These are phyloP conservation scores for Kluyveromyces nonfermentans DNA, from an alignment of 805 yeast species.

Conservation along the genomic window DNA sequence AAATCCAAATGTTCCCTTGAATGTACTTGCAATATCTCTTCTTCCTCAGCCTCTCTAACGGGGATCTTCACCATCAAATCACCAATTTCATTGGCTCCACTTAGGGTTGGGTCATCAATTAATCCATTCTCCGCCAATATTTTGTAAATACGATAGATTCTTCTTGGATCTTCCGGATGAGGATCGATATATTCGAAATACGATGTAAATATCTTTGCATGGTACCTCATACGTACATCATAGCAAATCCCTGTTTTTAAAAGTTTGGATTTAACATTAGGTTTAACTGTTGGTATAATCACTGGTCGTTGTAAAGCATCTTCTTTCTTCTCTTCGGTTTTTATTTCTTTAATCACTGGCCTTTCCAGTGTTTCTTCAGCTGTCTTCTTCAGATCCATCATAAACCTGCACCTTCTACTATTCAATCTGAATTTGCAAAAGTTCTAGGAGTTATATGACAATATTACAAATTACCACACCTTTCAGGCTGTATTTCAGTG, in stretches of 20 bases:
- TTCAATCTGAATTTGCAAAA: neutral
- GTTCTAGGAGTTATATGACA: too few species aligned
- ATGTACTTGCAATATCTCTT: constrained; percentile 83
- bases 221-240: constrained; percentile 96
- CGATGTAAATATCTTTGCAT: constrained; percentile 86
- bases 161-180: constrained; percentile 97
- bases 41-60: constrained; percentile 77
- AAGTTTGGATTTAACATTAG: constrained; percentile 62
- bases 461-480: too few species aligned
- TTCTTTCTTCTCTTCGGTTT: constrained; percentile 6
- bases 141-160: constrained; percentile 89
- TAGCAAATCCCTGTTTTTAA: constrained; percentile 90
- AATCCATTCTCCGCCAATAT: constrained; percentile 90
- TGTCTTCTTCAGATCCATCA: constrained; percentile 1
- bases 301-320: constrained; percentile 26
- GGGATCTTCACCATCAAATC: constrained; percentile 83
- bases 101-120: constrained; percentile 65
- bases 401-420: neutral
- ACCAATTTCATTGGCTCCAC: constrained; percentile 66
- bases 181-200: constrained; percentile 94
- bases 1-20: constrained; percentile 68
- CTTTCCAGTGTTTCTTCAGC: constrained; percentile 1
- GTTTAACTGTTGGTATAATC: constrained; percentile 50
- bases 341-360: neutral
- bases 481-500: too few species aligned